These are phyloP conservation scores for Aspergillus puulaauensis DNA, from an alignment of 2,329 filamentous ascomycete genomes.

Conservation along the genomic window DNA sequence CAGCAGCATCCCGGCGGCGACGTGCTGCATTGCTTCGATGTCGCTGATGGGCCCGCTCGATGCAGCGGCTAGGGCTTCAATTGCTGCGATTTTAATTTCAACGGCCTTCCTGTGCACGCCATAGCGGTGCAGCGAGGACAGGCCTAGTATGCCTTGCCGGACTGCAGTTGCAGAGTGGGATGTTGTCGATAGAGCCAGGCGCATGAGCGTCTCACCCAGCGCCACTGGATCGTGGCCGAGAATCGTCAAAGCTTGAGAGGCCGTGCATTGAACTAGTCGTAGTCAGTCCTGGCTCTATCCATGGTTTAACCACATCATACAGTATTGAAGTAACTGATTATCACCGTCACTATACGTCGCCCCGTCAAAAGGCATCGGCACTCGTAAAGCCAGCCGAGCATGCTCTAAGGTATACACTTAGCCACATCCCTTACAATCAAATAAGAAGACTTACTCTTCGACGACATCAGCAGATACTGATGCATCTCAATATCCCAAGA, in stretches of 20 bases:
- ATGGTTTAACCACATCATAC: background rate
- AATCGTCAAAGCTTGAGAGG: constrained; percentile 6
- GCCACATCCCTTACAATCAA: background rate
- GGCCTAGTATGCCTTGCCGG: background rate
- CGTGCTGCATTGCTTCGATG: constrained; percentile 10
- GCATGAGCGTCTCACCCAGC: constrained; percentile 5
- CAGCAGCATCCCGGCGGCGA: constrained; percentile 13
- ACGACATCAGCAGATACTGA: background rate
- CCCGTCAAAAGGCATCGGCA: constrained; percentile 4
- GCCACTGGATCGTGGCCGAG: constrained; percentile 4
- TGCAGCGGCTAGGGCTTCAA: background rate
- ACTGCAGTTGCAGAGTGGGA: constrained; percentile 5
- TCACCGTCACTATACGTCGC: background rate
- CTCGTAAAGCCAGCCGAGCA: background rate
- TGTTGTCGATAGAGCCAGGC: constrained; percentile 3
- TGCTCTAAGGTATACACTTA: background rate
- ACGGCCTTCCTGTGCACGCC: background rate
- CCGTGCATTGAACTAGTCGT: constrained; percentile 5
- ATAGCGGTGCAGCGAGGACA: constrained; percentile 12
- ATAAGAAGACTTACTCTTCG: background rate
- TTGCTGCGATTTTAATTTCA: constrained; percentile 5
- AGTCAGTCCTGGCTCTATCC: background rate
- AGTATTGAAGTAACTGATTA: constrained; percentile 8
- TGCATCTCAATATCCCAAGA: constrained; percentile 13
- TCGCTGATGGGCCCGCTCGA: background rate